Evolutionary conservation across 495 filamentous ascomycete genomes (phyloP), one percentile per base, ranked within the genome.

Genomic region (Penicillium verhagenii): DNA sequence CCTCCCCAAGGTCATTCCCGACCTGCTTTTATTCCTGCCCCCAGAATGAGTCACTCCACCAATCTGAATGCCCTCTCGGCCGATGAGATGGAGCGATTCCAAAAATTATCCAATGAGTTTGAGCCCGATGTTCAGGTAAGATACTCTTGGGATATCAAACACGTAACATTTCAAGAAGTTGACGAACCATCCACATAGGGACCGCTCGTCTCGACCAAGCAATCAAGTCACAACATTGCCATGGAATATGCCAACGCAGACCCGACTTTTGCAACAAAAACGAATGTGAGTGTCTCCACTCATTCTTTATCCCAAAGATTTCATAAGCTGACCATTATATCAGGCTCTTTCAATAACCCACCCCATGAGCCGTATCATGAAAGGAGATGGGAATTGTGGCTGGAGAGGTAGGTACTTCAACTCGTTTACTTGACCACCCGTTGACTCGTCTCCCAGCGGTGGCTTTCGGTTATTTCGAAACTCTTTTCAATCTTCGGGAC

Each of bases 331-430:
- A 61, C 28, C 11, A 25, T 16, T 16, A 14, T 4, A 43, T 39
- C 62, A 97, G 92, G 81, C 85, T 25, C 79, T 98, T 45, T 87
- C 89, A 1, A 76, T 86, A 51, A 92, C 88, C 57, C 96, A 95
- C 67, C 89, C 91, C 14, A 85, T 91, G 61, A 94, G 90, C 62
- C 89, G 94, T 38, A 87, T 86, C 4, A 86, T 96, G 72, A 86
- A 86, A 67, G 92, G 94, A 19, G 94, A 98, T 74, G 94, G 94
- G 33, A 92, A 95, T 65, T 98, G 94, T 75, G 94, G 94, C 59
- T 98, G 94, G 93, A 82, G 94, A 86, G 94, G 93, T 96, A 82
- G 48, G 67, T 35, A 6, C 8, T 68, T 70, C 74, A n/a, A 20
- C 26, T 9, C 6, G 16, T 6, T 2, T 31, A 19, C 40, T 29